Percentiles rank a stretch among this genome's conserved stretches.
Conservation (phyloP, 2,329 filamentous ascomycete genomes). For the Thelonectria discophora region DNA sequence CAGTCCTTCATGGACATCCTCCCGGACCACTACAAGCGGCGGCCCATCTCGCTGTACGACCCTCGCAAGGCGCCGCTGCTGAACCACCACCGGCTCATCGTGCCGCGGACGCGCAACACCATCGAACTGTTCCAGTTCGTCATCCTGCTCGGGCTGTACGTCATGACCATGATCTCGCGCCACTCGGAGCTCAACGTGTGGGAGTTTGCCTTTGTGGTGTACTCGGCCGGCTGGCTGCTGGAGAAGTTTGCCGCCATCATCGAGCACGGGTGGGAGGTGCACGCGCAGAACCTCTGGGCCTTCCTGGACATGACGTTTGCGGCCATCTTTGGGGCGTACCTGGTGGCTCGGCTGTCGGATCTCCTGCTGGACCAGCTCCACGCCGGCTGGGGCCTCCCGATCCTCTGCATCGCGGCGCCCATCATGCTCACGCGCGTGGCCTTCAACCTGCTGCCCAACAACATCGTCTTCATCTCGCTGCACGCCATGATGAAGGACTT, state of each 20-base stretch:
- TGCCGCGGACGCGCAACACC: slow-evolving; percentile 72
- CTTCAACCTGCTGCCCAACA: slow-evolving; percentile 78
- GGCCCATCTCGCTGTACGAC: slow-evolving; percentile 75
- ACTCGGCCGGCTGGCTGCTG: slow-evolving; percentile 72
- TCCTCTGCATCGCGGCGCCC: slow-evolving; percentile 72
- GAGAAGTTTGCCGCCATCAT: slow-evolving; percentile 72
- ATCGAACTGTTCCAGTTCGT: slow-evolving; percentile 73
- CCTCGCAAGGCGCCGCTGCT: slow-evolving; percentile 71
- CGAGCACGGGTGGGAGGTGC: slow-evolving; percentile 73
- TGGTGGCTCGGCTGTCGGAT: slow-evolving; percentile 67
- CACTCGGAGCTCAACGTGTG: slow-evolving; percentile 57
- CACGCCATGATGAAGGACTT: slow-evolving; percentile 81
- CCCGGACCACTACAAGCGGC: slow-evolving; percentile 77
- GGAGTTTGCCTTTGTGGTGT: slow-evolving; percentile 70
- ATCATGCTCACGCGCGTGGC: slow-evolving; percentile 75
- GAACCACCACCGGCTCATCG: slow-evolving; percentile 77
- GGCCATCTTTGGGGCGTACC: slow-evolving; percentile 68
- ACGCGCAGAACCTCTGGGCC: slow-evolving; percentile 78
- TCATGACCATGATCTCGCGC: slow-evolving; percentile 70
- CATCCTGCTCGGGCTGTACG: slow-evolving; percentile 69
- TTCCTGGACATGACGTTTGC: slow-evolving; percentile 78
- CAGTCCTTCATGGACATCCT: slow-evolving; percentile 76
- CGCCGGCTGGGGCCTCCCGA: slow-evolving; percentile 67
- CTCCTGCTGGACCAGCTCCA: slow-evolving; percentile 55
- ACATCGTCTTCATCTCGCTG: slow-evolving; percentile 77